Base-by-base conservation (phyloP, 2,329 filamentous ascomycete genomes). In the Colletotrichum sp. region DNA sequence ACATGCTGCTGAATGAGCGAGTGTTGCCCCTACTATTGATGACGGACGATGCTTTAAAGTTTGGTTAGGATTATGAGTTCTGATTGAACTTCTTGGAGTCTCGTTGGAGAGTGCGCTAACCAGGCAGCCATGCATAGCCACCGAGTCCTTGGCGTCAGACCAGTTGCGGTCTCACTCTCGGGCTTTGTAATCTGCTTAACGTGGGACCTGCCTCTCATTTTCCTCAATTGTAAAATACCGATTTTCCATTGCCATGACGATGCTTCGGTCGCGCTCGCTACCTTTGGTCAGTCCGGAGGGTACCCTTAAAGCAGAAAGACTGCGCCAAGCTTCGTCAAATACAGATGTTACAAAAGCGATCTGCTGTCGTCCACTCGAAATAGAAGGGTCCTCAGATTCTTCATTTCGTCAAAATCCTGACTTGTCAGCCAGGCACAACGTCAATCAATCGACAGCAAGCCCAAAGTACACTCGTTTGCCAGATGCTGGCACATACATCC, bases 221-320 rank as follows among this genome's bases (percentile, higher is more conserved):
- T 48, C 10, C 44, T 48, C 44, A 44, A 12, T 48, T 48, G 18
- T 3, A 0, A n/a, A 48, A 22, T 12, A 0, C 16, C 0, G 22
- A 57, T 0, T 16, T 28, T 8, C 52, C 7, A 57, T 4, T 24
- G 22, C 52, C 5, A 57, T 57, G 22, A 2, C 15, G 22, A 57
- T 8, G 52, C 52, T 57, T 57, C 22, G 22, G 1, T 57, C 52
- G 1, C 24, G 24, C 24, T 57, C 52, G 52, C 52, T 28, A 1
- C 52, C 52, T 26, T 12, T 2, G 3, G 15, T 3, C 1, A 57
- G 3, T 15, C 4, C 22, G 22, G 15, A 10, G 1, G 2, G 13
- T 28, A 24, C 8, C 0, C 24, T 4, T 1, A 10, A 28, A 30
- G 30, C 18, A 10, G 5, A 34, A n/a, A 62, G 26, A 9, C 10